Percentiles rank a stretch among this genome's conserved stretches.
These are phyloP conservation scores for Colletotrichum lentis DNA, from an alignment of 2,329 filamentous ascomycete species.

Conservation along the genomic window DNA sequence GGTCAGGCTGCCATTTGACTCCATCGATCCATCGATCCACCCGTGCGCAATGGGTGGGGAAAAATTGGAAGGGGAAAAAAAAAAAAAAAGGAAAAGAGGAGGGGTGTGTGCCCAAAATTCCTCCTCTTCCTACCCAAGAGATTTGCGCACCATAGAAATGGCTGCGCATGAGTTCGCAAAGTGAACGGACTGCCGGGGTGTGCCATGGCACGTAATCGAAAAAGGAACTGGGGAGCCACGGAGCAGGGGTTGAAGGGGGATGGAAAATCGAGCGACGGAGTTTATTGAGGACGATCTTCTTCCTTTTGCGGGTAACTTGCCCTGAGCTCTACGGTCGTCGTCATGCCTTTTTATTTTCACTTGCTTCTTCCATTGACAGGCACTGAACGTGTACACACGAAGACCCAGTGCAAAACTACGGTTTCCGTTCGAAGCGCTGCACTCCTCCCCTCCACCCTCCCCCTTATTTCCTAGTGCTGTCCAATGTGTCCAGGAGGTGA, in stretches of 20 bases:
- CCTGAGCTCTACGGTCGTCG: slow-evolving; percentile 14
- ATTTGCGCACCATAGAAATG: neutral
- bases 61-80: too few species aligned
- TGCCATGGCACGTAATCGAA: slow-evolving; percentile 31
- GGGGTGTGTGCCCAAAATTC: slow-evolving; percentile 17
- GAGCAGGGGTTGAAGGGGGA: slow-evolving; percentile 6
- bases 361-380: neutral
- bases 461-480: neutral
- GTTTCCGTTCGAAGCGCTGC: neutral
- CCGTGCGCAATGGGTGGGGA: neutral
- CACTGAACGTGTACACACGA: neutral
- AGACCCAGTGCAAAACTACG: neutral
- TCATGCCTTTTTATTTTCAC: neutral
- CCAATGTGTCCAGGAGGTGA: neutral
- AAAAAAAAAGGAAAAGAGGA: too few species aligned
- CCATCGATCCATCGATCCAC: slow-evolving; percentile 6
- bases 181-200: slow-evolving; percentile 17
- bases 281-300: slow-evolving; percentile 14
- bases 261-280: slow-evolving; percentile 13
- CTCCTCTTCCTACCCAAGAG: neutral
- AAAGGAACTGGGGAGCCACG: slow-evolving; percentile 18
- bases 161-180: slow-evolving; percentile 24
- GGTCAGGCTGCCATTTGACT: neutral
- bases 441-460: too few species aligned
- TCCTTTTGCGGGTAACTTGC: slow-evolving; percentile 6